Percentiles rank a stretch among this genome's conserved stretches.
Conservation (phyloP, 129 eudicot species). For the Lonicera japonica region DNA sequence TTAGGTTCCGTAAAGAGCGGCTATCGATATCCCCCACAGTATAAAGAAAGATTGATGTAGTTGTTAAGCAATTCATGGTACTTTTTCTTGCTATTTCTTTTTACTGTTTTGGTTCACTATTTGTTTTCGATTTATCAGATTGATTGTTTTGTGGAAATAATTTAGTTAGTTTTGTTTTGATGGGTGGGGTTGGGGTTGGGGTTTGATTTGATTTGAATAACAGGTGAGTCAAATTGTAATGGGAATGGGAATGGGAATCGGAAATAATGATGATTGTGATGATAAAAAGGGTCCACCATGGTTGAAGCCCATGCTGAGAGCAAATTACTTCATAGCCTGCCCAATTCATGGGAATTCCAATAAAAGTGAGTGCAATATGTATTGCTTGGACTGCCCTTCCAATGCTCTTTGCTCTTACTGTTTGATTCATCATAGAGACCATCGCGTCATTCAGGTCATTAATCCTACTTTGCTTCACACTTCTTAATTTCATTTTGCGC, state of each 20-base stretch:
- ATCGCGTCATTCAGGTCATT: constrained; percentile 49
- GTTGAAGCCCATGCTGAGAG: constrained; percentile 49
- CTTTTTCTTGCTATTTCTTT: too few species aligned
- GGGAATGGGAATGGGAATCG: constrained; percentile 13
- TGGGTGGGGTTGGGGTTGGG: too few species aligned
- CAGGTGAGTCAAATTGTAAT: constrained; percentile 36
- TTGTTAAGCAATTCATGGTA: too few species aligned
- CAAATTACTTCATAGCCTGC: constrained; percentile 43
- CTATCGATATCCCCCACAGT: too few species aligned
- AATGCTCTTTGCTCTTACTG: constrained; percentile 48
- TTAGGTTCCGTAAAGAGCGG: too few species aligned
- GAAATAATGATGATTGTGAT: constrained; percentile 1
- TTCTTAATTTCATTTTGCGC: too few species aligned
- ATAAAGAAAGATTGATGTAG: too few species aligned
- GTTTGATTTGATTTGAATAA: background rate
- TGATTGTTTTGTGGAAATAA: too few species aligned
- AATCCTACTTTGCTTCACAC: background rate
- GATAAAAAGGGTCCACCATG: constrained; percentile 39
- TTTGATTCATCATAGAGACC: constrained; percentile 49
- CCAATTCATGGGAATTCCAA: constrained; percentile 41
- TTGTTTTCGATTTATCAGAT: too few species aligned
- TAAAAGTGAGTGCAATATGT: constrained; percentile 52
- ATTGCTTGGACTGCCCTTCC: constrained; percentile 48
- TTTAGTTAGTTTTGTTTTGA: background rate
- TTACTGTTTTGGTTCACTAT: too few species aligned